These are phyloP conservation scores for Termitomyces sp. DNA, from an alignment of 768 basidiomycete genomes.

Conservation along the genomic window DNA sequence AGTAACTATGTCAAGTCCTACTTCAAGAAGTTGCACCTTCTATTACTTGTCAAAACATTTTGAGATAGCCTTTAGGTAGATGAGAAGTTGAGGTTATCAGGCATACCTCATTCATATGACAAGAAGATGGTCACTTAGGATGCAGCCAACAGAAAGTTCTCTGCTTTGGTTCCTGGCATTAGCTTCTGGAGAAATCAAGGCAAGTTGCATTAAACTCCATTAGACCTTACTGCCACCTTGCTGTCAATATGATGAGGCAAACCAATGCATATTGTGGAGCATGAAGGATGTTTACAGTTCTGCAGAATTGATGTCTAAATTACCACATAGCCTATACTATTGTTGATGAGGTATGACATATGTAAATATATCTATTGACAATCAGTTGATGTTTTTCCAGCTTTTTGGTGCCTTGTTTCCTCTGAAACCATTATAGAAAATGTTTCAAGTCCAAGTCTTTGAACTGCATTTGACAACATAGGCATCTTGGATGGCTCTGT, in stretches of 20 bases:
- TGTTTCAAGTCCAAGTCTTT: not conserved
- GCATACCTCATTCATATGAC: constrained; percentile 64
- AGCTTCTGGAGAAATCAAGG: not conserved
- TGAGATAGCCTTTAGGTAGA: constrained; percentile 80
- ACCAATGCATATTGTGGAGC: constrained; percentile 93
- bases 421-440: constrained; percentile 14
- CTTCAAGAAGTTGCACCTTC: constrained; percentile 63
- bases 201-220: not conserved
- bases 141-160: constrained; percentile 86
- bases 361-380: not conserved
- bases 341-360: constrained; percentile 71
- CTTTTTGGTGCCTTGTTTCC: constrained; percentile 27
- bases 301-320: constrained; percentile 93
- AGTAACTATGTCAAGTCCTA: constrained; percentile 67
- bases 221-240: too few species aligned
- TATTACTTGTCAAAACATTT: constrained; percentile 60
- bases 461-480: not conserved
- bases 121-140: constrained; percentile 79
- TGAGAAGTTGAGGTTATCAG: constrained; percentile 62
- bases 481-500: too few species aligned
- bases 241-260: constrained; percentile 97
- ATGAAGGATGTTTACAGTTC: constrained; percentile 83
- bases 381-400: constrained; percentile 9
- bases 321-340: constrained; percentile 89
- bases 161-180: constrained; percentile 81